phyloP scores from a whole-genome alignment of 371 early-diverging fungal genomes.

The Entomophthora muscae region DNA sequence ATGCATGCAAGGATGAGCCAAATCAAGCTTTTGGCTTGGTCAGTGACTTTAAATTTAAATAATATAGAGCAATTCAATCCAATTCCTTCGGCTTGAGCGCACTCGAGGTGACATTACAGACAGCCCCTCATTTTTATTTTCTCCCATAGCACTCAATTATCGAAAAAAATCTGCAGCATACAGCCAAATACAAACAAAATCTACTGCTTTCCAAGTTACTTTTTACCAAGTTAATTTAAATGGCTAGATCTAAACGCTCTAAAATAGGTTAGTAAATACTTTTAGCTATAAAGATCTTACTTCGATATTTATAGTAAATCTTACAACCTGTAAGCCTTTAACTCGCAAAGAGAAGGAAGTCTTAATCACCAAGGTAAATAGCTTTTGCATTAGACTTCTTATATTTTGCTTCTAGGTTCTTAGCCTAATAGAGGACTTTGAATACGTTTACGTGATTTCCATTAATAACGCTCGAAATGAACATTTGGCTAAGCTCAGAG shows the following conservation, averaged over 20 bases:
- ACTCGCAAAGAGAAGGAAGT: conserved; percentile 58
- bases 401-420: conserved; percentile 25
- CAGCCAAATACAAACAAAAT: too few relatives aligned
- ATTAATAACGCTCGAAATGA: conserved; percentile 87
- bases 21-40: too few relatives aligned
- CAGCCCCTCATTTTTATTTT: too few relatives aligned
- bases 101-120: too few relatives aligned
- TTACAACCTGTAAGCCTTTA: conserved; percentile 75
- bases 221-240: conserved; percentile 18
- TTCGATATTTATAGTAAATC: conserved; percentile 27
- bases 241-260: conserved; percentile 58
- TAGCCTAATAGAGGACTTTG: conserved; percentile 40
- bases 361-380: conserved; percentile 47
- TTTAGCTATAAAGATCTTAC: background rate
- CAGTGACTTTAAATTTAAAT: too few relatives aligned
- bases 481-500: conserved; percentile 69
- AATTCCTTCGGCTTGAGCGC: too few relatives aligned
- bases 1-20: too few relatives aligned
- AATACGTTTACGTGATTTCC: conserved; percentile 64
- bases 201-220: too few relatives aligned
- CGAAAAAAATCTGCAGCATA: too few relatives aligned
- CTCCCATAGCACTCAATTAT: too few relatives aligned
- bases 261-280: conserved; percentile 33
- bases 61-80: too few relatives aligned
- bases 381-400: background rate